These are phyloP conservation scores for Dissophora globulifera DNA, from an alignment of 192 early-diverging fungal genomes.

Conservation along the genomic window DNA sequence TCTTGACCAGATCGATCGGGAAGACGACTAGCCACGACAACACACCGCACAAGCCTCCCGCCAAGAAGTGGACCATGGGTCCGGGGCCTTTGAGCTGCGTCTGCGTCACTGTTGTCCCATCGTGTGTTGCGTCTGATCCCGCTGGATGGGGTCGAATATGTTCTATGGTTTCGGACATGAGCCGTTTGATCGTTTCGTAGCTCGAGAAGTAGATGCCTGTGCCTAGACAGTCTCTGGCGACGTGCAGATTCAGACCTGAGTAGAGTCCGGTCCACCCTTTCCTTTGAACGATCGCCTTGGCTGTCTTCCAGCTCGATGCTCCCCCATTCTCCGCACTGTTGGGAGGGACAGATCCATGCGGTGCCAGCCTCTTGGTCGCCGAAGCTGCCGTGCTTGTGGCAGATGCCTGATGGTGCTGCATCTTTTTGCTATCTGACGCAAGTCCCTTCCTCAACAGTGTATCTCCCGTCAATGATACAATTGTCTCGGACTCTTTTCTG, in stretches of 20 bases:
- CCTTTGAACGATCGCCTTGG: constrained; percentile 59
- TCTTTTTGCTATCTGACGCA: constrained; percentile 34
- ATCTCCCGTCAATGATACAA: constrained; percentile 42
- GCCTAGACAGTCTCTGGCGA: constrained; percentile 71
- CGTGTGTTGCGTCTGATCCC: neutral
- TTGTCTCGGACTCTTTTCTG: constrained; percentile 57
- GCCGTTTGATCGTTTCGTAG: constrained; percentile 69
- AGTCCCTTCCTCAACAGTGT: constrained; percentile 32
- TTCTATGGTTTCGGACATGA: constrained; percentile 56
- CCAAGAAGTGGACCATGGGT: constrained; percentile 77
- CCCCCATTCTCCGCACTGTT: constrained; percentile 37
- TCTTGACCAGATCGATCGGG: constrained; percentile 82
- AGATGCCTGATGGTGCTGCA: no score
- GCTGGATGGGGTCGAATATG: constrained; percentile 32
- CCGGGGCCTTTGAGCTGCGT: constrained; percentile 55
- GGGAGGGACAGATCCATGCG: constrained; percentile 35
- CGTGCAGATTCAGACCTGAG: constrained; percentile 55
- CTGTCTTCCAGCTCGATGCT: constrained; percentile 63
- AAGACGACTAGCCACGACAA: constrained; percentile 83
- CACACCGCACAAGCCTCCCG: constrained; percentile 82
- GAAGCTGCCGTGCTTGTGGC: no score
- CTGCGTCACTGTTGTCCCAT: neutral
- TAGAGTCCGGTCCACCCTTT: constrained; percentile 62
- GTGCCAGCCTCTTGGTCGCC: no score
- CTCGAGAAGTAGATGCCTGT: constrained; percentile 79